Evolutionary conservation across 1,139 yeast species (phyloP), one percentile per base, ranked within the genome.

Genomic region (Diutina rugosa): DNA sequence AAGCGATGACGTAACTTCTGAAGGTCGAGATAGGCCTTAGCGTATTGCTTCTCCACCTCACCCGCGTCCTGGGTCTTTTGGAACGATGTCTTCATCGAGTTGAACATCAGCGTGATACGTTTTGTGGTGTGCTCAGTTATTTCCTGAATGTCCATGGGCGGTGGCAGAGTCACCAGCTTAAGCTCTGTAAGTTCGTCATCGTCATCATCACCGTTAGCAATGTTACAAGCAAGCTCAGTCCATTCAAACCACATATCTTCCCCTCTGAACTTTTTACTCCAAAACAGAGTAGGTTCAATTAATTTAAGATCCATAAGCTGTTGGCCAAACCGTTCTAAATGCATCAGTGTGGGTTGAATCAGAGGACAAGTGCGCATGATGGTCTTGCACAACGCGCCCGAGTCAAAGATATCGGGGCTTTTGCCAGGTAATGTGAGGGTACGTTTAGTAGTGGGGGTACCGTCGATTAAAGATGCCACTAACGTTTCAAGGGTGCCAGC

Each of bases 191-290:
- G 10, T 30, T n/a, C 28, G 8, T 4, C 38, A 7, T 12, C 7
- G 8, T 10, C 47, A 2, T 29, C 47, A n/a, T 30, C 53, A 5
- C 53, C 44, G 8, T 53, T 46, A 2, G 55, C 52, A 4, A 66
- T 63, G 46, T 58, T 64, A 4, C 62, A 47, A 7, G 77, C 73
- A 51, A 69, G 60, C 16, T 73, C 77, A 2, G 78, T 65, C 80
- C 80, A 76, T 61, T 76, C 80, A 58, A 74, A 74, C 79, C 79
- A 76, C 72, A 74, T 69, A 1, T 73, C 73, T 59, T 74, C 79
- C 60, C 77, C 72, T 56, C 65, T 72, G 62, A 77, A 77, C 60
- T 70, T 74, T 57, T 64, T 69, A 2, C 69, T 63, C 48, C 72
- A 65, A 56, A 74, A 64, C 18, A 73, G 72, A 1, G 75, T 69